Evolutionary conservation across 768 basidiomycete species (phyloP).

Genomic region (Boletus eberwhitei): DNA sequence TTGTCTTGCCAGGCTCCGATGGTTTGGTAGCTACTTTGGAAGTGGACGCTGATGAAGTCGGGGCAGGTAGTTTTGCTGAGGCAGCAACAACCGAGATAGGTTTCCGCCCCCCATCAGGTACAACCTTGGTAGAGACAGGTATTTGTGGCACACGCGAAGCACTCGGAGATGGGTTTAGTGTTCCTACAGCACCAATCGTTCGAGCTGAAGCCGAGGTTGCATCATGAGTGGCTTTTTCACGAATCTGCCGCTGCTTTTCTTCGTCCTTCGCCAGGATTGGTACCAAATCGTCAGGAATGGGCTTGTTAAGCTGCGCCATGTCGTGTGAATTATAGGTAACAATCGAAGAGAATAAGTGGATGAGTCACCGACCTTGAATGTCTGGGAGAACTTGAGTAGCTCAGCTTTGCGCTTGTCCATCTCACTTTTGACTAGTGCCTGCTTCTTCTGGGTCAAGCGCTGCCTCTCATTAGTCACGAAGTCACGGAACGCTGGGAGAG

Average conservation of each 20-base stretch:
- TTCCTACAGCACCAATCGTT: slow-evolving; percentile 54
- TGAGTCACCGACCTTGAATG: slow-evolving; percentile 76
- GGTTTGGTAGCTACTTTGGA: slow-evolving; percentile 33
- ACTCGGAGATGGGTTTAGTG: slow-evolving; percentile 42
- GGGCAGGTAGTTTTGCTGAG: slow-evolving; percentile 29
- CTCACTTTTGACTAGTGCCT: slow-evolving; percentile 84
- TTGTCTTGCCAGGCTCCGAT: slow-evolving; percentile 29
- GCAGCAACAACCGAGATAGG: slow-evolving; percentile 22
- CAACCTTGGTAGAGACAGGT: slow-evolving; percentile 28
- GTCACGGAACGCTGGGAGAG: slow-evolving; percentile 82
- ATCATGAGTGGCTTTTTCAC: slow-evolving; percentile 70
- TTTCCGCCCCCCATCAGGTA: slow-evolving; percentile 29
- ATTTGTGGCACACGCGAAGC: slow-evolving; percentile 41
- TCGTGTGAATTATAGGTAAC: not conserved
- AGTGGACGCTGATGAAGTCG: slow-evolving; percentile 26
- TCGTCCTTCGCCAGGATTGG: slow-evolving; percentile 92
- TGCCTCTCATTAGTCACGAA: slow-evolving; percentile 93
- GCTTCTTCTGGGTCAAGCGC: slow-evolving; percentile 85
- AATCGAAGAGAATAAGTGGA: not conserved
- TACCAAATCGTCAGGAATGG: slow-evolving; percentile 92
- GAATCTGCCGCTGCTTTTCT: slow-evolving; percentile 81
- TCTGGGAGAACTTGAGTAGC: slow-evolving; percentile 87
- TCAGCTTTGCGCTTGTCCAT: slow-evolving; percentile 95
- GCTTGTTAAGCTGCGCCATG: slow-evolving; percentile 73
- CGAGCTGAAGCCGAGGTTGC: slow-evolving; percentile 66